A percentile compares a stretch with the other conserved stretches of the same genome.
phyloP scores from a whole-genome alignment of 352 stramenopile species.

The Thalassiosira livingstoniorum region DNA sequence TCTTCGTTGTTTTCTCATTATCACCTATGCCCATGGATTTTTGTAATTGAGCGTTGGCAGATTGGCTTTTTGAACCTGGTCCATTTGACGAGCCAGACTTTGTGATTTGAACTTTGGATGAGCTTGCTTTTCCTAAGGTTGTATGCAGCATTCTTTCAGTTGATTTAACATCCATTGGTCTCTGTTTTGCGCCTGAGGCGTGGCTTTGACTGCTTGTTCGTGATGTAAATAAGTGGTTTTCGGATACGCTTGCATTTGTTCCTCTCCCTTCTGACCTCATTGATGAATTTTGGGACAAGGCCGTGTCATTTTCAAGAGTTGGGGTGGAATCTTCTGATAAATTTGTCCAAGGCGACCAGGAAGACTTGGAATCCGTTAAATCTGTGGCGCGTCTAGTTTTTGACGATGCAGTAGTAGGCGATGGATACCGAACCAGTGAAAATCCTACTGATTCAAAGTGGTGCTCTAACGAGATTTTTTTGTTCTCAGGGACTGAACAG shows the following conservation, averaged over 20 bases:
- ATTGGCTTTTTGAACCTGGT: too few relatives aligned
- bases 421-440: slow-evolving; percentile 53
- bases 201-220: slow-evolving; percentile 47
- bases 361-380: slow-evolving; percentile 4
- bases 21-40: not conserved
- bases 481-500: slow-evolving; percentile 26
- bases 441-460: slow-evolving; percentile 35
- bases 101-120: slow-evolving; percentile 3
- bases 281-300: not conserved
- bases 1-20: not conserved
- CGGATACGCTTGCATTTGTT: slow-evolving; percentile 5
- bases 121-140: slow-evolving; percentile 10
- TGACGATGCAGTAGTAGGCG: slow-evolving; percentile 7
- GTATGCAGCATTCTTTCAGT: slow-evolving; percentile 46
- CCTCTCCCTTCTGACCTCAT: not conserved
- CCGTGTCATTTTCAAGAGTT: not conserved
- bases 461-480: not conserved
- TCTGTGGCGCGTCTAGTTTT: slow-evolving; percentile 12
- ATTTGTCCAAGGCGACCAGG: slow-evolving; percentile 41
- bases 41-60: too few relatives aligned
- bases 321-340: slow-evolving; percentile 31
- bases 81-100: too few relatives aligned
- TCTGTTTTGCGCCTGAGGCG: slow-evolving; percentile 27
- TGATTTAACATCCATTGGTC: slow-evolving; percentile 44
- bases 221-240: slow-evolving; percentile 43